Evolutionary conservation across 139 green algal genomes (phyloP).

Genomic region (Chlorella sp.): DNA sequence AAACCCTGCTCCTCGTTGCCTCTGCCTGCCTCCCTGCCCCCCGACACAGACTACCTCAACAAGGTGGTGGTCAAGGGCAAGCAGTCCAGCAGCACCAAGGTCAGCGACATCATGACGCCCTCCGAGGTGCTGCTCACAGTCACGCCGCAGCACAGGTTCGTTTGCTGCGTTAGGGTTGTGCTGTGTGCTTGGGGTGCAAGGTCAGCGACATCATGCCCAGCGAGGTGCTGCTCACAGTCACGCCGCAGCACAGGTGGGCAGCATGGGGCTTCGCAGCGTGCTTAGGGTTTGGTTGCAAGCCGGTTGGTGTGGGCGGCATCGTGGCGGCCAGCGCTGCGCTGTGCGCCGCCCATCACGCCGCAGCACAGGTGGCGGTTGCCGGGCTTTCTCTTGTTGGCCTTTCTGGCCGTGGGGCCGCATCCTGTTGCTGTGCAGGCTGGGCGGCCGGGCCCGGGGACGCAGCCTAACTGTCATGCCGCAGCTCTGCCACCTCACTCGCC

Average conservation of each 20-base stretch:
- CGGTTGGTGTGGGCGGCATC: not conserved
- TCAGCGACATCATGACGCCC: conserved; percentile 64
- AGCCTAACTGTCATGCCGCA: not conserved
- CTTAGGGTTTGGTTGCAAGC: not conserved
- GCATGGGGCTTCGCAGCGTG: too few relatives aligned
- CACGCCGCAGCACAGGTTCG: conserved; percentile 48
- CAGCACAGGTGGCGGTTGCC: too few relatives aligned
- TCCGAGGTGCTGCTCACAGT: conserved; percentile 49
- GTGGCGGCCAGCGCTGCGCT: too few relatives aligned
- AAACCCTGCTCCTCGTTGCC: not conserved
- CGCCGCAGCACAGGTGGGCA: conserved; percentile 49
- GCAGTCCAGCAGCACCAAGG: conserved; percentile 40
- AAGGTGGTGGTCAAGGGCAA: conserved; percentile 65
- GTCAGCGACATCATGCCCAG: conserved; percentile 52
- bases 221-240: conserved; percentile 47
- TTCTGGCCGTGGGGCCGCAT: too few relatives aligned
- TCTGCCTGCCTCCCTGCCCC: not conserved
- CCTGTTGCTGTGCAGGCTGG: too few relatives aligned
- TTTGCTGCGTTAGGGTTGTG: not conserved
- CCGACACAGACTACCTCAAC: conserved; percentile 63
- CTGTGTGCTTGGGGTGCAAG: too few relatives aligned
- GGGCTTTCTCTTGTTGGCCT: too few relatives aligned
- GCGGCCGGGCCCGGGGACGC: too few relatives aligned
- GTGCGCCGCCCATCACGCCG: too few relatives aligned
- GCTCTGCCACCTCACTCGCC: not conserved